A percentile compares a stretch with the other conserved stretches of the same genome.
Conservation (phyloP, 164 flowering plant genomes). For the Amborella trichopoda region DNA sequence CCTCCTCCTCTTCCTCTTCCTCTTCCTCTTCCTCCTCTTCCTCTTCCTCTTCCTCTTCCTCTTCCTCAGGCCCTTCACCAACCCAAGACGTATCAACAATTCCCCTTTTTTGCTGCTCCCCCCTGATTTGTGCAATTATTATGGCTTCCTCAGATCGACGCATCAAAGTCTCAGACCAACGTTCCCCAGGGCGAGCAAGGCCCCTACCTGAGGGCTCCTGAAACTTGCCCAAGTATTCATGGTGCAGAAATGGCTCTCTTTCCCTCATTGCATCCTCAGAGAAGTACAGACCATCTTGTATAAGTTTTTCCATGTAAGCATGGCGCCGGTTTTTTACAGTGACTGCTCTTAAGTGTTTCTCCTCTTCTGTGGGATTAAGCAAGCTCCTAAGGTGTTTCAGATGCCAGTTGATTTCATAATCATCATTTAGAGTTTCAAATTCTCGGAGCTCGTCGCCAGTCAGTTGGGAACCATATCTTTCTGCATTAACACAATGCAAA, state of each 20-base stretch:
- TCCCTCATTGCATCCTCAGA: slow-evolving; percentile 98
- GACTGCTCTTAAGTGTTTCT: slow-evolving; percentile 32
- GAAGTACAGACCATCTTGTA: slow-evolving; percentile 65
- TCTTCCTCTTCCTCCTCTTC: slow-evolving; percentile 48
- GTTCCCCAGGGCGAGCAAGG: slow-evolving; percentile 85
- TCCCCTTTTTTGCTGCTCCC: slow-evolving; percentile 78
- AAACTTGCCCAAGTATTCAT: slow-evolving; percentile 81
- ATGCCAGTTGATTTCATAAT: slow-evolving; percentile 88
- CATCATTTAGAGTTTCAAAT: slow-evolving; percentile 48
- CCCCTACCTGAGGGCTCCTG: slow-evolving; percentile 66
- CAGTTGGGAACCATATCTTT: slow-evolving; percentile 62
- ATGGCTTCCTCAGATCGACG: slow-evolving; percentile 72
- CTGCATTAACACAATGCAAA: too few relatives aligned
- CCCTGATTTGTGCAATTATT: slow-evolving; percentile 72
- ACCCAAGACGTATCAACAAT: slow-evolving; percentile 79
- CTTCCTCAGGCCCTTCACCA: slow-evolving; percentile 41
- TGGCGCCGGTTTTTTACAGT: slow-evolving; percentile 75
- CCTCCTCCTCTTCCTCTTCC: slow-evolving; percentile 19
- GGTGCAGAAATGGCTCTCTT: slow-evolving; percentile 92
- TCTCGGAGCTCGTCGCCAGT: slow-evolving; percentile 48
- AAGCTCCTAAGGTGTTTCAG: slow-evolving; percentile 39
- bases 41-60: slow-evolving; percentile 51
- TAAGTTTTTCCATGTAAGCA: slow-evolving; percentile 57
- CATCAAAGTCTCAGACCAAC: slow-evolving; percentile 89
- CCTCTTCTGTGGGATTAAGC: slow-evolving; percentile 50